Base-by-base conservation (phyloP, 2,329 filamentous ascomycete genomes). In the Calonectria naviculata region DNA sequence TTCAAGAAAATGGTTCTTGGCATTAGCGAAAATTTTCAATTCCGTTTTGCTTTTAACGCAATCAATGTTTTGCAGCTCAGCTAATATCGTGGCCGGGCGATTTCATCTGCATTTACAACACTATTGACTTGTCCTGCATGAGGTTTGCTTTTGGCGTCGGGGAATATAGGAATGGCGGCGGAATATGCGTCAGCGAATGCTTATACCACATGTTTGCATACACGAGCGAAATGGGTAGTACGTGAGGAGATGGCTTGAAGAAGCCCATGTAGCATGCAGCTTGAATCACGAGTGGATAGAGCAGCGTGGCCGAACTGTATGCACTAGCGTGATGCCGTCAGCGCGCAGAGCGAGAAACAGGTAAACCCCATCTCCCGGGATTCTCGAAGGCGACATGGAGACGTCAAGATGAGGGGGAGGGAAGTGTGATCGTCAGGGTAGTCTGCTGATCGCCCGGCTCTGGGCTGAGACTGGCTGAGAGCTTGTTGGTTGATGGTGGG, bases 351-450 rank as follows among this genome's bases (percentile, higher is more conserved):
- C 61, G 31, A 49, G 52, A 61, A 54, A 42, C 36, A 66, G 21
- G 60, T n/a, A 49, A 54, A 65, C 28, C 49, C 52, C 41, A 60
- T 49, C 49, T 60, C 49, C 56, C 67, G 62, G 42, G 60, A 69
- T 65, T 71, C 61, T 65, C 60, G 66, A 71, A 65, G 58, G 61
- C 54, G 62, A 29, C 44, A 31, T 44, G 38, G 21, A 31, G 44
- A 29, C 41, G 47, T 44, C 34, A 67, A 38, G n/a, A 42, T 38
- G 52, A 49, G 42, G 38, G 28, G 62, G 41, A 58, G 67, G 46
- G 64, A 61, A 29, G 19, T 46, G 38, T 47, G 70, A 70, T 72
- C 62, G 66, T 67, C 70, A 72, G 70, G 70, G 67, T 70, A 72
- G 70, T 65, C 65, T 68, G 70, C 70, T 71, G 70, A 68, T 71